Evolutionary conservation across 2,329 filamentous ascomycete species (phyloP), one percentile per base, ranked within the genome.

Genomic region (Cryphonectria nitschkei): DNA sequence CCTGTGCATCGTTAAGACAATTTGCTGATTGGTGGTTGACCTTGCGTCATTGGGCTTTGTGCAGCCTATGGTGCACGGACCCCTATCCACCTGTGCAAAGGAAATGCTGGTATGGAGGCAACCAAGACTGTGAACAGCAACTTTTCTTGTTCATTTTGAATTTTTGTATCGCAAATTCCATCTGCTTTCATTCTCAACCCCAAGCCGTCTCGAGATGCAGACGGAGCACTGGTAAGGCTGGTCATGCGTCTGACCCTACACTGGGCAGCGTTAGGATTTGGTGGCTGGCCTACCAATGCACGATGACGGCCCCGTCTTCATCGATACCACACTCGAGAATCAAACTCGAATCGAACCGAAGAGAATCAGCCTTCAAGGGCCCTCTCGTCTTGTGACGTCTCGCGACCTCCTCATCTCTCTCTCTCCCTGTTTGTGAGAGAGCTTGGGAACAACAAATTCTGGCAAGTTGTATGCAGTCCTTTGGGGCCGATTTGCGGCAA

Each of bases 21-120:
- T 71, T 70, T 61, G 71, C 58, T 76, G 73, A 77, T 77, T 77
- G 75, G 76, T 34, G 62, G 32, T 32, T 16, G 14, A 3, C 54
- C 69, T 76, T 76, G 75, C 76, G 69, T 72, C 71, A 72, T 72
- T 19, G 16, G 14, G 9, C 61, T 37, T 52, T 26, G 19, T 19
- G 22, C 22, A 26, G n/a, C 26, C 41, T 26, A 11, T 13, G 14
- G 32, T 32, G 43, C 43, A 65, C 67, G 43, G 61, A 32, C 62
- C 41, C 60, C 22, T 9, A 50, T 16, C 16, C n/a, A n/a, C 46
- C 22, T 50, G 46, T 50, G 46, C 46, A 9, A n/a, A 22, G n/a
- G 19, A 13, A 8, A 58, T 19, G 13, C 16, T 19, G 54, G 29
- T 3, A 16, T 32, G 54, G 26, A 58, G 32, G 54, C 54, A 58